Base-by-base conservation (phyloP, 2,329 filamentous ascomycete genomes). In the Aureobasidium sp. region DNA sequence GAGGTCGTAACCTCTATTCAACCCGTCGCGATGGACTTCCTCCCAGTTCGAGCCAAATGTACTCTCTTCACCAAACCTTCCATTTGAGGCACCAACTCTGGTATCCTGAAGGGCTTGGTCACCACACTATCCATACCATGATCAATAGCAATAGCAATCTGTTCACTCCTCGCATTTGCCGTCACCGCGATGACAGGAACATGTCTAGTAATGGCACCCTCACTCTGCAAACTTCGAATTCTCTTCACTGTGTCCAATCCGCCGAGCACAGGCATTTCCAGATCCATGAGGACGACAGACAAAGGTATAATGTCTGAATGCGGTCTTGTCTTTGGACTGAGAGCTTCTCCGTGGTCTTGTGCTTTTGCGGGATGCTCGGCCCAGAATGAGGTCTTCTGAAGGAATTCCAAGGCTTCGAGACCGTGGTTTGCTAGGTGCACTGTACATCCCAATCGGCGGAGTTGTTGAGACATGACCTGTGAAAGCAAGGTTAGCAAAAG, bases 181-280 rank as follows among this genome's bases (percentile, higher is more conserved):
- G 91, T 94, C 25, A 91, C 90, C 16, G 90, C 90, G 71, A 93
- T 91, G 68, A 92, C 91, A 3, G 90, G 90, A 9, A 92, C 87
- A 71, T 92, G 90, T 62, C 81, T 79, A 25, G 85, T 80, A 51
- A 91, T 85, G 18, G 82, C 84, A 15, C 87, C 87, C 51, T 86
- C 81, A 50, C 78, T 79, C 72, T 93, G 80, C n/a, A 74, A 31
- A 63, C 89, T 84, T 23, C 92, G 84, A 56, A 94, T 93, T 66
- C 81, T 85, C 50, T 85, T 84, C 10, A 91, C 87, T 67, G 91
- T 93, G 4, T 89, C 90, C 75, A 91, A 87, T 48, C 91, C 91
- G 71, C 93, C 90, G 91, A 94, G 93, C 43, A 93, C 84, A 0
- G 91, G 91, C 91, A 94, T 94, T 73, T 93, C 91, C 42, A 69